A percentile compares a stretch with the other conserved stretches of the same genome.
Evolutionary conservation across 345 rosid genomes (phyloP).

Genomic region (Citrus glauca): DNA sequence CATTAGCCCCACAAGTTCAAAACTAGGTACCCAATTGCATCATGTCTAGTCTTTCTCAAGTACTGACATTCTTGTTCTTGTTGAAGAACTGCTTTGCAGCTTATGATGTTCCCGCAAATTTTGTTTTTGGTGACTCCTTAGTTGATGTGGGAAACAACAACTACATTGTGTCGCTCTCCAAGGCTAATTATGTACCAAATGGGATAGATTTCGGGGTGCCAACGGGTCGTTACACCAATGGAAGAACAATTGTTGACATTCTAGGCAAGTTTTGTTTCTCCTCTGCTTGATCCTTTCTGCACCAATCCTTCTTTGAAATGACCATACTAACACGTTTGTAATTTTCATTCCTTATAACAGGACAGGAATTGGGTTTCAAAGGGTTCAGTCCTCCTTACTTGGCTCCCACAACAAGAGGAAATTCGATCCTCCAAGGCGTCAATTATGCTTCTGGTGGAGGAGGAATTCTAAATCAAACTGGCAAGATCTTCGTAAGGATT

Average conservation of each 20-base stretch:
- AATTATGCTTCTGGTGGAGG: slow-evolving; percentile 85
- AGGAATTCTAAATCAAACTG: slow-evolving; percentile 72
- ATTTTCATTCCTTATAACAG: slow-evolving; percentile 20
- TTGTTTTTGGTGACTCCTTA: slow-evolving; percentile 76
- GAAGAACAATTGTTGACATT: slow-evolving; percentile 73
- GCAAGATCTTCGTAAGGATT: slow-evolving; percentile 60
- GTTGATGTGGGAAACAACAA: slow-evolving; percentile 82
- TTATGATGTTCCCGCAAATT: slow-evolving; percentile 35
- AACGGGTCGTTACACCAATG: slow-evolving; percentile 79
- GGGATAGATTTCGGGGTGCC: slow-evolving; percentile 75
- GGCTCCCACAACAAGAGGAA: slow-evolving; percentile 60
- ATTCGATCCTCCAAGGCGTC: slow-evolving; percentile 53
- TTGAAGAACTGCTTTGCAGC: slow-evolving; percentile 16
- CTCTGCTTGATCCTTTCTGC: background rate
- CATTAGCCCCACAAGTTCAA: background rate
- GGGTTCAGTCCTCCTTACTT: slow-evolving; percentile 63
- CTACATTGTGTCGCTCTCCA: slow-evolving; percentile 59
- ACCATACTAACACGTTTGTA: background rate
- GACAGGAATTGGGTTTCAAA: slow-evolving; percentile 38
- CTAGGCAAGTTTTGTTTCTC: slow-evolving; percentile 35
- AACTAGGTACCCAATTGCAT: background rate
- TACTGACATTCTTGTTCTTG: slow-evolving; percentile 11
- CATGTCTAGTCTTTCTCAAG: slow-evolving; percentile 9
- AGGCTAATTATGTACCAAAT: slow-evolving; percentile 58
- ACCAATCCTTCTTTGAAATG: background rate